Evolutionary conservation across 768 basidiomycete species (phyloP), one percentile per base, ranked within the genome.

Genomic region (Pluteus cervinus): DNA sequence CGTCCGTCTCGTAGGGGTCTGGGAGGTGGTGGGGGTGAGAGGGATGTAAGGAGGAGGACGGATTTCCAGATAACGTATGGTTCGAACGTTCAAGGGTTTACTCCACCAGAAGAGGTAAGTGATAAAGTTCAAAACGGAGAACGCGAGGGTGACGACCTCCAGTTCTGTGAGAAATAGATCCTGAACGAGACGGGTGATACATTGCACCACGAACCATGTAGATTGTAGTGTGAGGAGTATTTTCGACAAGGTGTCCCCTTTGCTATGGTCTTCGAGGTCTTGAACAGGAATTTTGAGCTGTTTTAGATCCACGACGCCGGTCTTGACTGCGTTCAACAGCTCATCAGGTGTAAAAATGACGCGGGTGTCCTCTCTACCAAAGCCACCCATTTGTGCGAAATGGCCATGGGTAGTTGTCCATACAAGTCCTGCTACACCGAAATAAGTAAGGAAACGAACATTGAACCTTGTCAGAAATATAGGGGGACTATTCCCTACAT

Each of bases 51-150:
- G n/a, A n/a, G n/a, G n/a, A n/a, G n/a, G n/a, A n/a, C n/a, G n/a
- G n/a, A n/a, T n/a, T n/a, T n/a, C n/a, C n/a, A n/a, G n/a, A n/a
- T n/a, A n/a, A n/a, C n/a, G n/a, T n/a, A n/a, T n/a, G n/a, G n/a
- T n/a, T 12, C 20, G 16, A 9, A 56, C 43, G 38, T 52, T 42
- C 21, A 55, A 42, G 1, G 63, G 63, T 38, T 65, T 65, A 26
- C 52, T 33, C 62, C 55, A 58, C 62, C 63, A 66, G 17, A 60
- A 40, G 7, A 41, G 32, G 31, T 57, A 63, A 4, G 50, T 51
- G 23, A 54, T 18, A 11, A 48, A 35, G 21, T 59, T 58, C 15
- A 61, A 40, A 4, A 43, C 37, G 1, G 52, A 53, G 38, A 57
- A 53, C 6, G 60, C 60, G 11, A 63, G 33, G 0, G 62, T 62